These are phyloP conservation scores for Arachis monticola DNA, from an alignment of 331 rosid genomes.

Conservation along the genomic window DNA sequence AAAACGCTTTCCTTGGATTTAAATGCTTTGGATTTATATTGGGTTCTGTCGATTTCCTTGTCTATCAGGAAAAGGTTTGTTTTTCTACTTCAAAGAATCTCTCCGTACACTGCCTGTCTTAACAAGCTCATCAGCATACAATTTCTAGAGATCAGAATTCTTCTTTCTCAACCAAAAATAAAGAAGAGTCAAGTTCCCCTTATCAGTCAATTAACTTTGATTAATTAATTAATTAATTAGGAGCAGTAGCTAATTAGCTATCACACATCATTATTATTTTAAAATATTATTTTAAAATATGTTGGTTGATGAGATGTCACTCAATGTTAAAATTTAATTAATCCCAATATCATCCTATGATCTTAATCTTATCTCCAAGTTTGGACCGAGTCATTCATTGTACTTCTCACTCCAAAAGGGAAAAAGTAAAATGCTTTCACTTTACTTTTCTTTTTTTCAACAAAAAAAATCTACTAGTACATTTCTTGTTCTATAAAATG, in stretches of 20 bases:
- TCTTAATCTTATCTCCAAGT: slow-evolving; percentile 16
- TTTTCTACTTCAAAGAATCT: slow-evolving; percentile 1
- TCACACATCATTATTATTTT: no score
- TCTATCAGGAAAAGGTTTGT: not conserved
- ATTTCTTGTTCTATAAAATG: no score
- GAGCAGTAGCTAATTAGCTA: no score
- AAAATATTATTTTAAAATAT: not conserved
- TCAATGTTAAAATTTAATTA: not conserved
- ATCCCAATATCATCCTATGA: not conserved
- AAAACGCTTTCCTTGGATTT: not conserved
- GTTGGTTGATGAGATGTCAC: slow-evolving; percentile 19
- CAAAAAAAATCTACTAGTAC: no score
- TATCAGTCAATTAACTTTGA: slow-evolving; percentile 29
- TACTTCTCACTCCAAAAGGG: slow-evolving; percentile 3
- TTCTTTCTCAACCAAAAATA: not conserved
- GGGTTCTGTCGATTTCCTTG: not conserved
- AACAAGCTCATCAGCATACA: not conserved
- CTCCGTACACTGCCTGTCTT: not conserved
- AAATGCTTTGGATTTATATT: not conserved
- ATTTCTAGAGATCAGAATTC: not conserved
- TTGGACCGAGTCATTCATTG: slow-evolving; percentile 4
- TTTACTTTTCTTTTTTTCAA: no score
- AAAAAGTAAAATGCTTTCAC: not conserved
- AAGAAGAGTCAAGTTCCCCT: not conserved
- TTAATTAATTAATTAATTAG: not conserved